Evolutionary conservation across 306 rosid species (phyloP), one percentile per base, ranked within the genome.

Genomic region (Carpinus fangiana): DNA sequence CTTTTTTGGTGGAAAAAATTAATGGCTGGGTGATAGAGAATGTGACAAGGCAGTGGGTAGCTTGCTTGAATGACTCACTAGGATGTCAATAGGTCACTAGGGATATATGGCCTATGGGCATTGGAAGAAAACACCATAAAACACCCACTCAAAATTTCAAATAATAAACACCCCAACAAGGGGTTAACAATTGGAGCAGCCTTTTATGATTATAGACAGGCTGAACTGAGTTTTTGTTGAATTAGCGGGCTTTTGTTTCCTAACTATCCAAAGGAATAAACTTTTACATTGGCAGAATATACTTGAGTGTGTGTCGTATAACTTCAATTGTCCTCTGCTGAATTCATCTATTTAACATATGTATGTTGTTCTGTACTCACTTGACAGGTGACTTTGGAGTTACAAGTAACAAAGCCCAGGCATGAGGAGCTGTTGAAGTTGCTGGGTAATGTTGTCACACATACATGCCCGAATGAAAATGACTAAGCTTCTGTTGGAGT

Each of bases 311-410:
- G 69, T 0, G 5, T 34, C 10, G 14, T 64, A 50, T 47, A 38
- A 69, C 55, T 28, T 18, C 26, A 16, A 79, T 45, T 71, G 23
- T 73, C 73, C 51, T 78, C 47, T 59, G 57, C 50, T 41, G 18
- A 73, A 13, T 34, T 21, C 26, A 47, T 56, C 72, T 31, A 12
- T 11, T 70, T 64, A 55, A 78, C 56, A 57, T 64, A 71, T 54
- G 8, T 64, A 71, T 54, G 8, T 60, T 56, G 41, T 48, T 77
- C 65, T 4, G 64, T 64, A 65, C 79, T 14, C 72, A 41, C 73
- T 73, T 83, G 75, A 36, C 79, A 92, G 96, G 90, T 90, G 77
- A 92, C 95, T 26, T 83, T 89, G 88, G 98, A 92, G 90, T 81
- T 89, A 47, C 77, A 84, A 82, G 80, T 90, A 65, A 84, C 96